Percentiles rank a stretch among this genome's conserved stretches.
phyloP scores from a whole-genome alignment of 208 protist genomes.

The Leishmania gerbilli region DNA sequence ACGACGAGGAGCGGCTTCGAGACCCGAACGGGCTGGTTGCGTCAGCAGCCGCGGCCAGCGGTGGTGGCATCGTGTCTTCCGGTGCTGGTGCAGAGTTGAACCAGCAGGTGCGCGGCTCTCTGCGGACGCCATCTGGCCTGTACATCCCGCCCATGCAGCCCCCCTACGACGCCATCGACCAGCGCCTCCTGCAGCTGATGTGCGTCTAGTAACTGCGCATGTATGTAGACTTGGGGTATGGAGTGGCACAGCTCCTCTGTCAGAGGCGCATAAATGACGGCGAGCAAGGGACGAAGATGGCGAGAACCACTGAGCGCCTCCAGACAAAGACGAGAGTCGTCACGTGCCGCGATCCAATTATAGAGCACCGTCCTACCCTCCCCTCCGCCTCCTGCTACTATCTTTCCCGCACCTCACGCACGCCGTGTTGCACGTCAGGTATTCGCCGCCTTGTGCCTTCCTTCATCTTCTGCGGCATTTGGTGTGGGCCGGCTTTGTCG shows the following conservation, averaged over 20 bases:
- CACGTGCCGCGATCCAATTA: background rate
- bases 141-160: constrained; percentile 51
- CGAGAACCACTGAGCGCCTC: background rate
- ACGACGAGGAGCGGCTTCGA: constrained; percentile 69
- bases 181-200: constrained; percentile 67
- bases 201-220: constrained; percentile 30
- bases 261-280: background rate
- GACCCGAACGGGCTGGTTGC: constrained; percentile 68
- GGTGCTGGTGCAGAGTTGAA: constrained; percentile 14
- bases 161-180: constrained; percentile 73
- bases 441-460: background rate
- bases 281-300: background rate
- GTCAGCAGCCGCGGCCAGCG: constrained; percentile 49
- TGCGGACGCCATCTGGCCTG: constrained; percentile 68
- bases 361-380: background rate
- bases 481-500: background rate
- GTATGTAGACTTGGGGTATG: background rate
- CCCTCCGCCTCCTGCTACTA: background rate
- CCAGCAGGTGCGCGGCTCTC: constrained; percentile 24
- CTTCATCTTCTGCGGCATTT: background rate
- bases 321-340: background rate
- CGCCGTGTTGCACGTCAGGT: background rate
- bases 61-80: constrained; percentile 15
- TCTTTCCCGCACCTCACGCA: background rate
- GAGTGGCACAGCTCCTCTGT: background rate